Base-by-base conservation (phyloP, 257 asterid genomes). In the Jacaranda mimosifolia region DNA sequence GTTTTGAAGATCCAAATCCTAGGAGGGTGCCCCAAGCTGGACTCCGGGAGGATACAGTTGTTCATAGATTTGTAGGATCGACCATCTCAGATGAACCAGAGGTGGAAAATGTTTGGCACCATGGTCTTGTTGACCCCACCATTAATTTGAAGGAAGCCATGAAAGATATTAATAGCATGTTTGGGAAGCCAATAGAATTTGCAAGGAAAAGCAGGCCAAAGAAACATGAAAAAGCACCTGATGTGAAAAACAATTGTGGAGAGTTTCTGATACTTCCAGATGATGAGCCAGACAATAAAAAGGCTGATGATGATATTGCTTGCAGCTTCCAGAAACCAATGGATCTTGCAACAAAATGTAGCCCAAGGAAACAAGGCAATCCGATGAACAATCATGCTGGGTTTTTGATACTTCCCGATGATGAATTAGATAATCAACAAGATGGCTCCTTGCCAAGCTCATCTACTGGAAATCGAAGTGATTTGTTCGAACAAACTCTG, bases 61-160 rank as follows among this genome's bases (percentile, higher is more conserved):
- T 93, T 79, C 79, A 80, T 72, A 86, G 87, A 80, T 93, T 95
- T 83, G 98, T 95, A 52, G 98, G 98, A 36, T 91, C 98, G n/a
- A 90, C 98, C 79, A 95, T 90, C 79, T 87, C 88, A 18, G 91
- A 86, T 70, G 97, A 89, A 71, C 89, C 94, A n/a, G 73, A 84
- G 74, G 97, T 95, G 17, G 97, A 93, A 80, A 95, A 95, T 82
- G 98, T 79, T 73, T 93, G 96, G 84, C 99, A 95, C 84, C 98
- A 91, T 81, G 99, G 98, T 77, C 96, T 95, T 26, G 93, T 95
- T 26, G 98, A 93, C 4, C 97, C 98, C 43, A 95, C 99, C 18
- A 63, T 94, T 58, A 95, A 93, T 80, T 76, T 91, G 88, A 95
- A 91, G 88, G 98, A 95, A 86, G 99, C 99, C 52, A 95, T 95